Evolutionary conservation across 176 grass and related monocot species (phyloP), one percentile per base, ranked within the genome.

Genomic region (Triticum turgidum): DNA sequence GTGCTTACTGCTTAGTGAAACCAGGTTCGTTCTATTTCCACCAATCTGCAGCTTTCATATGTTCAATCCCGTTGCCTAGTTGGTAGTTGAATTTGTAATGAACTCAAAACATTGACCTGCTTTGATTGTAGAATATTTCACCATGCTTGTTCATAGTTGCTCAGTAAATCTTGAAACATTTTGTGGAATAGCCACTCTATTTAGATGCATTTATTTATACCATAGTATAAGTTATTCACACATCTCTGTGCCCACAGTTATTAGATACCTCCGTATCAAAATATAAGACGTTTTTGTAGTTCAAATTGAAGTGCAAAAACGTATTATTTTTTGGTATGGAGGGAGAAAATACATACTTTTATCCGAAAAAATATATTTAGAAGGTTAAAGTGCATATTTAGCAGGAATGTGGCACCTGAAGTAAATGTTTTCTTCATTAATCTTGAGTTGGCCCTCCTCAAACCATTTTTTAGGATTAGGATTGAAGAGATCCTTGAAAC

Each of bases 21-120:
- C 66, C 68, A 83, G 80, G 80, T 83, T 67, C 39, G 18, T 44
- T 73, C 64, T 73, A 65, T 87, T 66, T 80, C 67, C 37, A 73
- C 54, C 25, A 37, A 9, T 56, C 73, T 83, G 64, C 68, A 35
- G 56, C 56, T 83, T 83, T 83, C 41, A 45, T 72, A 90, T 47
- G 73, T 90, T 86, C 39, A 54, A 42, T 83, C 22, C 7, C 34
- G 13, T 62, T 30, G 33, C 39, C 66, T 27, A 54, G 38, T 78
- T 78, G 54, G 27, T 51, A 75, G 15, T 73, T 73, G 22, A 74
- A 7, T 73, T 73, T 73, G 6, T 73, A 73, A 27, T 47, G 39
- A 77, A 22, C 39, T 49, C 21, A 82, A 72, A 63, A 89, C 11
- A 11, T 81, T 30, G 9, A 54, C 25, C 6, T 71, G 4, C 38